Percentiles rank a stretch among this genome's conserved stretches.
These are phyloP conservation scores for Stereocaulon alpinum DNA, from an alignment of 495 filamentous ascomycete species.

Conservation along the genomic window DNA sequence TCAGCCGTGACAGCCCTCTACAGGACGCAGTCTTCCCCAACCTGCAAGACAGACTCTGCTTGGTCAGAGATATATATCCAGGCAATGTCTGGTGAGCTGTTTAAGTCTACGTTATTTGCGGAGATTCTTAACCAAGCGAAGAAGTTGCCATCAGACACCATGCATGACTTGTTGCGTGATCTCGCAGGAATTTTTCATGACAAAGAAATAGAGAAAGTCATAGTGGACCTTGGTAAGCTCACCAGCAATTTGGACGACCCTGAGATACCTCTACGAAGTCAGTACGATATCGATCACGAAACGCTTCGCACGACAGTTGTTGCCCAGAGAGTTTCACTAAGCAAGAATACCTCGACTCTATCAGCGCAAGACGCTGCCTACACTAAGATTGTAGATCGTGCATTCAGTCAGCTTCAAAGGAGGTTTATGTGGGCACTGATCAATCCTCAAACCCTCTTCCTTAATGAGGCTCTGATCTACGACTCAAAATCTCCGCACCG, in stretches of 20 bases:
- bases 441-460: conserved; percentile 51
- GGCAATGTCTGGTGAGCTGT: conserved; percentile 47
- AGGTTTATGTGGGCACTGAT: conserved; percentile 45
- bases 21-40: conserved; percentile 33
- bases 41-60: conserved; percentile 29
- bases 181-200: not conserved
- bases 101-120: conserved; percentile 38
- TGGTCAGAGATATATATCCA: conserved; percentile 46
- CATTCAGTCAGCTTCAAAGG: conserved; percentile 44
- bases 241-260: conserved; percentile 26
- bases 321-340: conserved; percentile 77
- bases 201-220: not conserved
- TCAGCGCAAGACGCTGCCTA: conserved; percentile 67
- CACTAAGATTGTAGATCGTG: conserved; percentile 57
- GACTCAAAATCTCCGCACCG: conserved; percentile 69
- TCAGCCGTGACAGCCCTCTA: conserved; percentile 38
- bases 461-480: conserved; percentile 77
- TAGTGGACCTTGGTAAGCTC: conserved; percentile 14
- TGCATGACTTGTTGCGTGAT: conserved; percentile 9
- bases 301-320: conserved; percentile 77
- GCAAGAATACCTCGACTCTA: conserved; percentile 64
- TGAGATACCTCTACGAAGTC: conserved; percentile 1
- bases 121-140: conserved; percentile 44
- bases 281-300: conserved; percentile 44
- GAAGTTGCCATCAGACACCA: conserved; percentile 36